phyloP scores from a whole-genome alignment of 768 basidiomycete species.

The Tremella mesenterica region DNA sequence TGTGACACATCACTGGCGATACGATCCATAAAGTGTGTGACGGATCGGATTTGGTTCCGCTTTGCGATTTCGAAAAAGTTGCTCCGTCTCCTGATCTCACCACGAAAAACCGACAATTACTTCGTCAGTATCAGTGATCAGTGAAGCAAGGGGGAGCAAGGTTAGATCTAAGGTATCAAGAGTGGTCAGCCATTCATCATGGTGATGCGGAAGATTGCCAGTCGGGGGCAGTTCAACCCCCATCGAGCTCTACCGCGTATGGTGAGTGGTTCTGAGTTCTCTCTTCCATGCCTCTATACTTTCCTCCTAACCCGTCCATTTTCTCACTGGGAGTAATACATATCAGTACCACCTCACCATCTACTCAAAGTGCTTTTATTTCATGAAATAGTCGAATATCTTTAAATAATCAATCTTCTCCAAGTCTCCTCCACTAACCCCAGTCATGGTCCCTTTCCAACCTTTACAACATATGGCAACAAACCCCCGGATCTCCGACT shows the following conservation, averaged over 20 bases:
- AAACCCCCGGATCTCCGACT: slow-evolving; percentile 50
- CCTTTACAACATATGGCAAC: slow-evolving; percentile 78
- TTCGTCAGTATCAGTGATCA: no score
- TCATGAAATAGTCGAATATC: background rate
- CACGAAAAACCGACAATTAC: no score
- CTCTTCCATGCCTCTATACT: no score
- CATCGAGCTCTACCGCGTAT: slow-evolving; percentile 42
- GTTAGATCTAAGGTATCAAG: no score
- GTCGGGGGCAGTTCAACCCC: slow-evolving; percentile 35
- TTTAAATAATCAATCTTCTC: background rate
- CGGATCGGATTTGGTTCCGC: no score
- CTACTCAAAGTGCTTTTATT: background rate
- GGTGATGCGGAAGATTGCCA: slow-evolving; percentile 33
- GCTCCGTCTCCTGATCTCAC: no score
- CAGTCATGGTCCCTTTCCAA: slow-evolving; percentile 86
- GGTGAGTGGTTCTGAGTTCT: no score
- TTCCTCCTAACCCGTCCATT: background rate
- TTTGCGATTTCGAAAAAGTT: no score
- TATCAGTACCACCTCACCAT: background rate
- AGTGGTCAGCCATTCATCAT: slow-evolving; percentile 10
- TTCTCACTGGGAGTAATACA: background rate
- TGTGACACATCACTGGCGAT: no score
- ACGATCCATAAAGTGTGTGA: no score
- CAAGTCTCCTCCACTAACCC: background rate
- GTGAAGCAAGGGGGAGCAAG: no score